Conservation (phyloP, 495 filamentous ascomycete genomes). For the Hyaloscypha variabilis region DNA sequence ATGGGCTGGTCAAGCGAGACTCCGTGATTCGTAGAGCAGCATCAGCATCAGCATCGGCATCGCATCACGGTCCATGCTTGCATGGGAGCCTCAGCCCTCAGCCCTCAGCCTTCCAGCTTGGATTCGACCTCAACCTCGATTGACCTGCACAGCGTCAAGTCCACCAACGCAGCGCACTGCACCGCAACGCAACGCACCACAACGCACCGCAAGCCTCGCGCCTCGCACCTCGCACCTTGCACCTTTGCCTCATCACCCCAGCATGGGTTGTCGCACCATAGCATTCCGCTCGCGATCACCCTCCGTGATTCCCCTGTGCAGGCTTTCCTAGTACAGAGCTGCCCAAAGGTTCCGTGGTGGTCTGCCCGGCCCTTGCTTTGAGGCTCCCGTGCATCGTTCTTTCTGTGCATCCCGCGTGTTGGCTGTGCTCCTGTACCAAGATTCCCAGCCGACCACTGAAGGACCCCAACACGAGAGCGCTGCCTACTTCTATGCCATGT, state of each 20-base stretch:
- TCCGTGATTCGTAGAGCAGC: neutral
- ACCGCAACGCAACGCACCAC: no score
- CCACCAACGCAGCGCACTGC: neutral
- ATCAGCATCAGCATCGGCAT: neutral
- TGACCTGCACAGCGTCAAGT: neutral
- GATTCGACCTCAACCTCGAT: neutral
- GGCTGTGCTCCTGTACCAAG: neutral
- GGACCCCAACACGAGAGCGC: no score
- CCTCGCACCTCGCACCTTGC: no score
- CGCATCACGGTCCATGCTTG: no score
- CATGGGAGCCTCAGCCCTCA: no score
- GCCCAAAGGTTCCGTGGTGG: neutral
- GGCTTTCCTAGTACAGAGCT: neutral
- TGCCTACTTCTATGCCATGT: constrained; percentile 11
- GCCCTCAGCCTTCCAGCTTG: no score
- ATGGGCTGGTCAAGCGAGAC: neutral
- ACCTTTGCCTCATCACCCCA: neutral
- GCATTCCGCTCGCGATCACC: neutral
- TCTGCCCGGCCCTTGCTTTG: neutral
- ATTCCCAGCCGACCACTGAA: neutral
- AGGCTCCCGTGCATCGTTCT: constrained; percentile 5
- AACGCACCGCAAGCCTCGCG: no score
- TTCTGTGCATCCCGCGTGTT: neutral
- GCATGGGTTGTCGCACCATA: neutral
- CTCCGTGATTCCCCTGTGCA: neutral